Conservation (phyloP, 768 basidiomycete species). For the Lactarius tabidus region DNA sequence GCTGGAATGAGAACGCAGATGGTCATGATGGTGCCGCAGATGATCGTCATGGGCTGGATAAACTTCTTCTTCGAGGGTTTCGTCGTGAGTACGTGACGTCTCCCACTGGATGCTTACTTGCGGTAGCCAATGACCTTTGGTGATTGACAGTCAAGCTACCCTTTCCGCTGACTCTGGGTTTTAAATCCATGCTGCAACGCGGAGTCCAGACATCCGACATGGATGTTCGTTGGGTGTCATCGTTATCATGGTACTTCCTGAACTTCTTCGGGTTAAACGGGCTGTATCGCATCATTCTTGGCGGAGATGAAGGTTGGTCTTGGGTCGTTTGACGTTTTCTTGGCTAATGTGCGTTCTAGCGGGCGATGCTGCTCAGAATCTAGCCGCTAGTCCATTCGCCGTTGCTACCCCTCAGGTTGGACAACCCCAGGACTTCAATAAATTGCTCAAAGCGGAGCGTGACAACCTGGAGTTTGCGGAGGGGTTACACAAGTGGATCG, state of each 20-base stretch:
- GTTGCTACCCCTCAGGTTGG: constrained; percentile 41
- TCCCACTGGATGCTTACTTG: neutral
- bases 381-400: constrained; percentile 67
- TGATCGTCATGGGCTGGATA: constrained; percentile 99
- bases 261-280: constrained; percentile 98
- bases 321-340: constrained; percentile 22
- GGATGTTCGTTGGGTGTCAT: constrained; percentile 99
- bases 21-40: constrained; percentile 98
- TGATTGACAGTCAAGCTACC: constrained; percentile 80
- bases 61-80: constrained; percentile 99
- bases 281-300: constrained; percentile 89
- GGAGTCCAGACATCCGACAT: constrained; percentile 94
- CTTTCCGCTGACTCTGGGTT: constrained; percentile 93
- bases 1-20: constrained; percentile 98
- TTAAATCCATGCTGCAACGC: constrained; percentile 96
- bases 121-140: constrained; percentile 5
- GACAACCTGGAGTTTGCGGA: constrained; percentile 93
- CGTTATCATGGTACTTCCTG: constrained; percentile 98
- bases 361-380: constrained; percentile 74
- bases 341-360: constrained; percentile 41
- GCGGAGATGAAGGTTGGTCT: constrained; percentile 77
- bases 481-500: constrained; percentile 80
- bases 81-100: constrained; percentile 72
- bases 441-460: constrained; percentile 85
- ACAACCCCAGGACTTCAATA: constrained; percentile 79